Conservation (phyloP, 176 grass and related monocot genomes). For the Bothriochloa decipiens region DNA sequence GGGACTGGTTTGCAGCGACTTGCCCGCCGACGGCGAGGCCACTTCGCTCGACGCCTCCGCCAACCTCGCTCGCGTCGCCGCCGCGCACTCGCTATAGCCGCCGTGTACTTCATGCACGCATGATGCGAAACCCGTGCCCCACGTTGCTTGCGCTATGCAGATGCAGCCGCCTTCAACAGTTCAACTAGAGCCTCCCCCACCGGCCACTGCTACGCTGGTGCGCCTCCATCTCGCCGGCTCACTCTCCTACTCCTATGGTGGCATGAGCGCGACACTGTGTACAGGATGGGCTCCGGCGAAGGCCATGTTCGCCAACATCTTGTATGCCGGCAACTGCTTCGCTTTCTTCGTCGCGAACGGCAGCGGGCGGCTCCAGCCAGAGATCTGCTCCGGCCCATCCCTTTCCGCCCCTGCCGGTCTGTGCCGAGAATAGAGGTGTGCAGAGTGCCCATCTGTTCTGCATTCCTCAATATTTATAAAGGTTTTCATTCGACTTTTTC, state of each 20-base stretch:
- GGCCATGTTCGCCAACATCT: neutral
- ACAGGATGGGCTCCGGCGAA: neutral
- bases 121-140: neutral
- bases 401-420: neutral
- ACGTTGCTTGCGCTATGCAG: neutral
- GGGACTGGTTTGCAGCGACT: neutral
- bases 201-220: neutral
- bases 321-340: neutral
- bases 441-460: neutral
- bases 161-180: neutral
- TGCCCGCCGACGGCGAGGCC: neutral
- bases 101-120: neutral
- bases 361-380: neutral
- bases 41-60: neutral
- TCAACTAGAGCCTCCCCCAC: neutral
- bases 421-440: neutral
- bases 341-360: neutral
- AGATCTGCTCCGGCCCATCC: neutral
- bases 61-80: neutral
- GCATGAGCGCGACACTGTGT: neutral
- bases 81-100: neutral
- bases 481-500: neutral
- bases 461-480: neutral
- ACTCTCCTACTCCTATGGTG: neutral
- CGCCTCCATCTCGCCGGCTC: neutral